Base-by-base conservation (phyloP, 2,329 filamentous ascomycete genomes). In the Stachybotrys elegans region DNA sequence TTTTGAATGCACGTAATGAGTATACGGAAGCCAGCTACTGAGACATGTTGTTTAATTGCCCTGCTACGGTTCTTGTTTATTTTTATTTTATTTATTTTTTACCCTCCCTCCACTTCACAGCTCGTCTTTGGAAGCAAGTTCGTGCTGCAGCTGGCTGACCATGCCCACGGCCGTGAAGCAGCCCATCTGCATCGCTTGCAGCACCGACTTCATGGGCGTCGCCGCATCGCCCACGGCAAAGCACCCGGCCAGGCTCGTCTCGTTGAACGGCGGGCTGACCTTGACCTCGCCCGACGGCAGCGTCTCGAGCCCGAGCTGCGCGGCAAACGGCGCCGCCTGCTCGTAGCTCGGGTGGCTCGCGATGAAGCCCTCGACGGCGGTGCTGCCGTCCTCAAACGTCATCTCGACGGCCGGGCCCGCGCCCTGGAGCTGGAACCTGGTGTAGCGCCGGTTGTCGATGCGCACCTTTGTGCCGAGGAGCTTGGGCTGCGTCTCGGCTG, bases 191-290 rank as follows among this genome's bases (percentile, higher is more conserved):
- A 55, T 44, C 1, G 63, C 66, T 46, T 55, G 47, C 21, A 57
- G 19, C 1, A 57, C 59, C 5, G 53, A 55, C 51, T 53, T 62
- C 40, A 66, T 51, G 45, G 52, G 47, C 9, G 58, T 59, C 11
- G 57, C 60, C 42, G 64, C 70, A 57, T 83, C 78, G 0, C 78
- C 78, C 1, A 64, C 73, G 0, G 75, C 76, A 58, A 75, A 79
- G 3, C 75, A 71, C 0, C 78, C 78, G 3, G 60, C 57, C 1
- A 77, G 66, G 43, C 57, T 74, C 4, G 76, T 77, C 54, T 70
- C 64, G 32, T 70, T 63, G 51, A 78, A 75, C 27, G 74, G 73
- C 2, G 55, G 49, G 17, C 58, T 59, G 1, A 59, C 57, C 43
- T 69, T 63, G 22, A 79, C 63, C 25, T 74, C 69, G 0, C 73